Evolutionary conservation across 2,329 filamentous ascomycete species (phyloP).

Genomic region (Exophiala oligosperma): DNA sequence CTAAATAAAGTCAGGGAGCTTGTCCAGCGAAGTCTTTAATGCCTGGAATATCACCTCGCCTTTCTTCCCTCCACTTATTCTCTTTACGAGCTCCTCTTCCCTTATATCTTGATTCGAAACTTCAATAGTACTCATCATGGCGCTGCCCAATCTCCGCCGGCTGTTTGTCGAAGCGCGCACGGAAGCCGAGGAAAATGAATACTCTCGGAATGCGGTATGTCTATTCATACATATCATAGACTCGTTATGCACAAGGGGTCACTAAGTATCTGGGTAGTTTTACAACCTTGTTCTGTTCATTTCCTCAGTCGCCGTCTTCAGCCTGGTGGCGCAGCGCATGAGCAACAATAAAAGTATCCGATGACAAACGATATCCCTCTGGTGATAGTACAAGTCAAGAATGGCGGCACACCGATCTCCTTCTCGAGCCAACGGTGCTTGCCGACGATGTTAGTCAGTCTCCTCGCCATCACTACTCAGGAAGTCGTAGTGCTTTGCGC

Average conservation of each 20-base stretch:
- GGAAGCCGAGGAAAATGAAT: constrained; percentile 90
- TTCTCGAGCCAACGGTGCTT: neutral
- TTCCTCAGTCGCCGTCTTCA: constrained; percentile 92
- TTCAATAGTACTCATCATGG: constrained; percentile 18
- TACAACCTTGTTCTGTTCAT: constrained; percentile 98
- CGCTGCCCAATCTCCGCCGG: constrained; percentile 86
- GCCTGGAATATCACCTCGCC: too few species aligned
- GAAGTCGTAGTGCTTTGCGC: constrained; percentile 55
- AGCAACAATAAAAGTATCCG: constrained; percentile 41
- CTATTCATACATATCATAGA: neutral
- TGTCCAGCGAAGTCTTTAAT: too few species aligned
- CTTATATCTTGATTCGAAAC: neutral
- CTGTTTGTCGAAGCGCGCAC: constrained; percentile 93
- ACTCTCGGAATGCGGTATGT: constrained; percentile 86
- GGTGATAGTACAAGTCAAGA: neutral
- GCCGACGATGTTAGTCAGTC: constrained; percentile 37
- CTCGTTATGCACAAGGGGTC: neutral
- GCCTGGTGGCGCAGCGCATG: constrained; percentile 86
- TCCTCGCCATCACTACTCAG: constrained; percentile 70
- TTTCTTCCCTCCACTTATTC: too few species aligned
- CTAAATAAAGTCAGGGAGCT: too few species aligned
- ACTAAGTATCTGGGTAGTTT: constrained; percentile 60
- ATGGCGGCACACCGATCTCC: neutral
- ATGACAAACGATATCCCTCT: constrained; percentile 27
- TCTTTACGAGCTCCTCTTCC: too few species aligned